Evolutionary conservation across 2,329 filamentous ascomycete genomes (phyloP), one percentile per base, ranked within the genome.

Genomic region (Claviceps cyperi): DNA sequence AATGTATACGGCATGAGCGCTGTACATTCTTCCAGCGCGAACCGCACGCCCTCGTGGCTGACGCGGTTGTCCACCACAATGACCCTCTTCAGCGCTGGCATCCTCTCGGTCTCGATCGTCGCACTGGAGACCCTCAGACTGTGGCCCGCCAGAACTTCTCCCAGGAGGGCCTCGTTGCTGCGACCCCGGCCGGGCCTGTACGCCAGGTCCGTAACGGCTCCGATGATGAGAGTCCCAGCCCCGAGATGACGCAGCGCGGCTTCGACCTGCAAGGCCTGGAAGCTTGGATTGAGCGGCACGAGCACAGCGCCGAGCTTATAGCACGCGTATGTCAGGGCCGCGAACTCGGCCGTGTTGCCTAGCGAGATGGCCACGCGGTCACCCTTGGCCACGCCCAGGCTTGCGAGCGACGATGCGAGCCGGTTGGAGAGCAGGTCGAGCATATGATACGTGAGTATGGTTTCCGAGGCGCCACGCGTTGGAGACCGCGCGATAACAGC

Each of bases 261-360:
- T 5, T 79, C 72, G 8, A 97, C 80, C 69, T 97, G 92, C 5
- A 71, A 65, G 3, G 79, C 74, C 57, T 88, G 94, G 72, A 97
- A 97, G 1, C 80, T 83, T 19, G 90, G 91, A 64, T 98, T 97
- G 22, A 97, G 69, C 0, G 91, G 92, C n/a, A 94, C 90, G 54
- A 97, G 72, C 47, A 97, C 79, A 22, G 87, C 91, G n/a, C 92
- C 92, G 9, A 97, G 76, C 66, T 97, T 97, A 72, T 91, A 95
- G 50, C 92, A 66, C 1, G 90, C 90, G 66, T 97, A 97, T 5
- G 84, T 91, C 19, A 92, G 75, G 47, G 83, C 82, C 3, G 86
- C 87, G 63, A 87, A 91, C 65, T 95, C 89, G 57, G 83, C 71
- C 41, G 81, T 83, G 66, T 95, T 97, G 15, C 91, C 91, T 48